Conservation (phyloP, 2,329 filamentous ascomycete species). For the Pezicula radicicola region DNA sequence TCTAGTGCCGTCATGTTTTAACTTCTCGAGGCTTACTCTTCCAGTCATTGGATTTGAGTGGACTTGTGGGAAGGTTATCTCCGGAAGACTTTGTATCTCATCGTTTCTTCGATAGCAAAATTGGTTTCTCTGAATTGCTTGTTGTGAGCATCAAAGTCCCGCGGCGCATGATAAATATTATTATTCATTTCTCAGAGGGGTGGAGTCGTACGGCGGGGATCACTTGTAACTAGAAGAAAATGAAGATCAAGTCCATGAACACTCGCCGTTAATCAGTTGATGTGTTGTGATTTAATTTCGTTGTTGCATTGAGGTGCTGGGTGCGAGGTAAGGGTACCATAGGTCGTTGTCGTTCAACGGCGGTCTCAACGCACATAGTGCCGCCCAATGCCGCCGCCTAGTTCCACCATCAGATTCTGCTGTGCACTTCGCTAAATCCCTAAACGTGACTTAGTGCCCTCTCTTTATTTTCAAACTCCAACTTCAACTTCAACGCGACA, state of each 20-base stretch:
- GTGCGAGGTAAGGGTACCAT: no score
- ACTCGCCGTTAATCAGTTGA: neutral
- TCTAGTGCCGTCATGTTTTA: constrained; percentile 10
- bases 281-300: neutral
- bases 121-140: neutral
- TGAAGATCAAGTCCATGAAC: constrained; percentile 12
- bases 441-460: no score
- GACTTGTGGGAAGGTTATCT: neutral
- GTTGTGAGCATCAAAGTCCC: neutral
- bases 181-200: constrained; percentile 15
- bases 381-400: no score
- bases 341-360: no score
- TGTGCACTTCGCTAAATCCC: no score
- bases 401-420: no score
- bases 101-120: constrained; percentile 4
- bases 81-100: constrained; percentile 18
- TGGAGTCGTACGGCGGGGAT: constrained; percentile 10
- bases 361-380: no score
- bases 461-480: no score
- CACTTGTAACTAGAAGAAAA: constrained; percentile 25
- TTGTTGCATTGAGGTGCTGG: no score
- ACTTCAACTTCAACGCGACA: neutral
- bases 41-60: constrained; percentile 4
- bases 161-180: constrained; percentile 15
- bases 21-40: constrained; percentile 9